Evolutionary conservation across 257 asterid species (phyloP), one percentile per base, ranked within the genome.

Genomic region (Parsonsia alboflavescens): DNA sequence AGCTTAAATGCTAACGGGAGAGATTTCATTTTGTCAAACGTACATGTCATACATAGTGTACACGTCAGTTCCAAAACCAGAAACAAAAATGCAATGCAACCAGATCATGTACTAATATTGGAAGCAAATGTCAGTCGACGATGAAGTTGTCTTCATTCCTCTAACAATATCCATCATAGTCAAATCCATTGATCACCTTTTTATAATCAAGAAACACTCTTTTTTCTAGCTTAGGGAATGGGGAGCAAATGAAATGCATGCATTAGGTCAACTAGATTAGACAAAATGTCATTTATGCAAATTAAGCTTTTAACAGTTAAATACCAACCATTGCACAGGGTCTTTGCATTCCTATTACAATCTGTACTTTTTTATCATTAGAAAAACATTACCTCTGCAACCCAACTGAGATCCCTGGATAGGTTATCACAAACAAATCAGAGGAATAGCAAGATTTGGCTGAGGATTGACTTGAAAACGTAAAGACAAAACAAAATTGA

Each of bases 221-320:
- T 46, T 33, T 63, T 69, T 26, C 73, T n/a, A 26, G n/a, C 45
- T 33, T 7, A 30, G 19, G 48, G 28, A 21, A 39, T 13, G 7
- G 36, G 26, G 49, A 52, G 44, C 26, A 50, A 52, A 45, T 52
- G 26, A 30, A 54, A 50, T 41, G 24, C 26, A 19, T 15, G 54
- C 42, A 49, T 5, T 33, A 50, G 49, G 74, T 70, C 33, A 33
- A 64, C 64, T 45, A 70, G 24, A 70, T 70, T 70, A 33, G 64
- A 70, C 33, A 41, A 70, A 33, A 33, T 52, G 36, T 70, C 74
- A 70, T 33, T 69, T 48, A 26, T 21, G 46, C 16, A 12, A 17
- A 52, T 71, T 28, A 52, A 42, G 28, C 57, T n/a, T 42, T 22
- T 3, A 42, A 44, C 68, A 42, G 26, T 22, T 24, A 10, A 24